Conservation (phyloP, 2,329 filamentous ascomycete species). For the Colletotrichum sublineola region DNA sequence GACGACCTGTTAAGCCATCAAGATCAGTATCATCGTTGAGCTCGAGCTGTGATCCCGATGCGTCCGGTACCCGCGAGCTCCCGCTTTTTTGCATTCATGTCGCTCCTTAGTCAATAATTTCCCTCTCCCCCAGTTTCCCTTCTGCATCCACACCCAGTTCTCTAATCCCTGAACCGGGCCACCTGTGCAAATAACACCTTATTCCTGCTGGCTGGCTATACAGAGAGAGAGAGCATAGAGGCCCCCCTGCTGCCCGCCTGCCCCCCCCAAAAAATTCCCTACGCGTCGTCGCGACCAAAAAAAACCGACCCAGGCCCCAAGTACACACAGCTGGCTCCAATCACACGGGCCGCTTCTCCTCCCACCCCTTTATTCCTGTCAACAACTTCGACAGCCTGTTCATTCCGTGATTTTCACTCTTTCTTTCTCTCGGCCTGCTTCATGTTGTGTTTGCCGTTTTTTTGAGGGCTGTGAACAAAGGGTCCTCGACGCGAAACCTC, state of each 20-base stretch:
- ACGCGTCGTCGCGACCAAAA: constrained; percentile 34
- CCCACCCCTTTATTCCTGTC: constrained; percentile 42
- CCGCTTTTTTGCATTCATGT: constrained; percentile 40
- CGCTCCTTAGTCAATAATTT: constrained; percentile 43
- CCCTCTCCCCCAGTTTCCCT: constrained; percentile 29
- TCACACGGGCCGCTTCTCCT: constrained; percentile 39
- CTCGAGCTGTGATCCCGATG: constrained; percentile 41
- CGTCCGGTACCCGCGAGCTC: constrained; percentile 35
- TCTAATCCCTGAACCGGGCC: constrained; percentile 34
- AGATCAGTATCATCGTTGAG: constrained; percentile 22
- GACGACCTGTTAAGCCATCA: constrained; percentile 20
- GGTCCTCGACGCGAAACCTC: constrained; percentile 47
- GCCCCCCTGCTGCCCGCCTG: constrained; percentile 2
- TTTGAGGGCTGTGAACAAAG: constrained; percentile 38
- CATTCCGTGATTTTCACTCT: constrained; percentile 18
- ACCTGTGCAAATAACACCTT: constrained; percentile 39
- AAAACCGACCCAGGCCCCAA: constrained; percentile 32
- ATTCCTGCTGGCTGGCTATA: constrained; percentile 32
- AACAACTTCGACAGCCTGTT: constrained; percentile 39
- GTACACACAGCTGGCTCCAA: constrained; percentile 35
- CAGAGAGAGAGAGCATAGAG: background rate
- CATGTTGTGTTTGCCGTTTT: constrained; percentile 21
- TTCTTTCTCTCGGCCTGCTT: constrained; percentile 30
- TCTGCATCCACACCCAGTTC: constrained; percentile 36
- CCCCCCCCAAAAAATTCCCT: constrained; percentile 24